Evolutionary conservation across 2,329 filamentous ascomycete genomes (phyloP), one percentile per base, ranked within the genome.

Genomic region (Apiospora pterosperma): DNA sequence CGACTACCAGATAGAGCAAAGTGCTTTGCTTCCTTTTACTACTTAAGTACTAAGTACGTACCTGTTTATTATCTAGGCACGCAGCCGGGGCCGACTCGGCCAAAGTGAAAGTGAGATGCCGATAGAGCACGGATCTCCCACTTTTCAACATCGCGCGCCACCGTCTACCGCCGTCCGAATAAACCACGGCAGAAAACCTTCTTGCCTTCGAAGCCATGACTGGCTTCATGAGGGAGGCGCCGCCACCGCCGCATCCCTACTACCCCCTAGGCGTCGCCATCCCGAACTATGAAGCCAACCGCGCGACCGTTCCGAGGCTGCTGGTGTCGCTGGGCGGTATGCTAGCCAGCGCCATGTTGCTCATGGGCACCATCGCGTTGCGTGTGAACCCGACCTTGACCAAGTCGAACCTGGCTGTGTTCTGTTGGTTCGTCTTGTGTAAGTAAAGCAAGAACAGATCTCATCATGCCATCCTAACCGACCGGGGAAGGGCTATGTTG

Each of bases 401-500:
- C 7, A 63, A 68, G 2, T 77, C 77, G 5, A 82, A 85, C 16
- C 76, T 79, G 64, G 77, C 80, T 36, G 75, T 80, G 7, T 77
- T 83, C 4, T 76, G 76, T 16, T 88, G 86, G 86, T 88, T 88
- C 69, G 76, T 82, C 1, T 67, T 86, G 55, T 87, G 85, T 87
- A 70, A 72, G 84, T 76, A 31, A n/a, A n/a, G 25, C 12, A 44
- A 21, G n/a, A n/a, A n/a, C n/a, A n/a, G n/a, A n/a, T n/a, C n/a
- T n/a, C n/a, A n/a, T 12, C 36, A 8, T 25, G 42, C 59, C 23
- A 52, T 31, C 41, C 62, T 5, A 65, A 31, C 14, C 34, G 21
- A 7, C 25, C 10, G 42, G 10, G 10, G 21, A 21, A n/a, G n/a
- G n/a, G 38, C 38, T 10, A 19, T 34, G 16, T 55, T 55, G 25